phyloP scores from a whole-genome alignment of 2,329 filamentous ascomycete genomes.

The Aspergillus ruber region DNA sequence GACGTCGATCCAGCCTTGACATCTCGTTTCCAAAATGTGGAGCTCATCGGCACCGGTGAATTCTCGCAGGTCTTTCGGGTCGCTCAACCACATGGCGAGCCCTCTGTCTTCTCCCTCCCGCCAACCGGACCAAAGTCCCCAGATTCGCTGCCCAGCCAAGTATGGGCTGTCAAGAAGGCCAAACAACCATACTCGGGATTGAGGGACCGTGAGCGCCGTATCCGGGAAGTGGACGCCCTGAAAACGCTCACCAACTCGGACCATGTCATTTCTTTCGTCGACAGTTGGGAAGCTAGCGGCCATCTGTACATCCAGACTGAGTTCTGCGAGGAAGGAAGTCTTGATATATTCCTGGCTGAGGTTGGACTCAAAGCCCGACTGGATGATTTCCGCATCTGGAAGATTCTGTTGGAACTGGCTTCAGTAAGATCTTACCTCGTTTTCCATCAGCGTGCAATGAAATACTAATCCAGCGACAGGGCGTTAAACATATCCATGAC shows the following conservation, averaged over 20 bases:
- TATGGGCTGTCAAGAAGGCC: conserved; percentile 93
- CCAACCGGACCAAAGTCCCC: conserved; percentile 47
- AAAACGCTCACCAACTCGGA: conserved; percentile 71
- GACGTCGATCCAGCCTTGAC: conserved; percentile 70
- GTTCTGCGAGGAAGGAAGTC: conserved; percentile 87
- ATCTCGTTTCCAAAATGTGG: conserved; percentile 72
- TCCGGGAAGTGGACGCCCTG: conserved; percentile 76
- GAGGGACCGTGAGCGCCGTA: conserved; percentile 73
- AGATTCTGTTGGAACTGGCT: conserved; percentile 81
- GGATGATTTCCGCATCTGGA: conserved; percentile 98
- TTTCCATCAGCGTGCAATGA: background rate
- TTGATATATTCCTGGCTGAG: conserved; percentile 77
- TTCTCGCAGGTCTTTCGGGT: conserved; percentile 92
- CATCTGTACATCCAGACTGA: conserved; percentile 97
- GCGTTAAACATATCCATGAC: conserved; percentile 82
- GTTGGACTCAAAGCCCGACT: conserved; percentile 77
- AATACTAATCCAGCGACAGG: conserved; percentile 46
- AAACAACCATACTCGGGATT: conserved; percentile 70
- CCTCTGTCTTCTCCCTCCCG: conserved; percentile 41
- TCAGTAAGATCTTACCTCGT: conserved; percentile 54
- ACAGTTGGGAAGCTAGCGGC: conserved; percentile 79
- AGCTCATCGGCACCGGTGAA: conserved; percentile 76
- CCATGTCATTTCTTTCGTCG: conserved; percentile 75
- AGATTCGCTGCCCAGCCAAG: conserved; percentile 50
- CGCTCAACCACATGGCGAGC: conserved; percentile 37